A percentile compares a stretch with the other conserved stretches of the same genome.
Conservation (phyloP, 2,329 filamentous ascomycete species). For the Penicillium sp. region DNA sequence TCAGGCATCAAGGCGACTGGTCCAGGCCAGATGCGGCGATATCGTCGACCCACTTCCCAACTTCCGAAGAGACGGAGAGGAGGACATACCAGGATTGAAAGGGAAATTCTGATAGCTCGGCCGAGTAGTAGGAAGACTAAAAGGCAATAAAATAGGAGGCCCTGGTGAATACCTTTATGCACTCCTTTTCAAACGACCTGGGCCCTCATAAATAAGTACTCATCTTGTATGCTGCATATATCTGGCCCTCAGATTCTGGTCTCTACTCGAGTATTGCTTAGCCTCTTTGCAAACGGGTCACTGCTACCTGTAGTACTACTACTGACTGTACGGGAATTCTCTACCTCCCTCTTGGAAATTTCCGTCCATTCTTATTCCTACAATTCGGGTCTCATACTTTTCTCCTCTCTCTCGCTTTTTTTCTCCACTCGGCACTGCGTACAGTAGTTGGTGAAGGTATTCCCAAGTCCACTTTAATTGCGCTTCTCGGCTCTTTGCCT, state of each 20-base stretch:
- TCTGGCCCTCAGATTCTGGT: neutral
- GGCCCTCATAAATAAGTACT: neutral
- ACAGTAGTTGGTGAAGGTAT: neutral
- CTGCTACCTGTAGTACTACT: slow-evolving; percentile 5
- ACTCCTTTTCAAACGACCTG: slow-evolving; percentile 2
- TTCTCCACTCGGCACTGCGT: slow-evolving; percentile 1
- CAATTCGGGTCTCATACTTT: neutral
- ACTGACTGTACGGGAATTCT: neutral
- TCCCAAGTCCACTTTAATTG: slow-evolving; percentile 6
- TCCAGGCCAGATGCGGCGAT: slow-evolving; percentile 4
- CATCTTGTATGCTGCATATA: no score
- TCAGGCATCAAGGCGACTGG: neutral
- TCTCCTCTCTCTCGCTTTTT: slow-evolving; percentile 5
- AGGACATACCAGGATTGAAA: no score
- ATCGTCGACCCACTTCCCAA: neutral
- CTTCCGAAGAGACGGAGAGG: neutral
- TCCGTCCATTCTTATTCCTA: neutral
- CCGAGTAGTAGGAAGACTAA: neutral
- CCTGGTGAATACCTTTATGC: neutral
- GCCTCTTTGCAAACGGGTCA: slow-evolving; percentile 7
- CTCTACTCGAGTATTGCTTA: neutral
- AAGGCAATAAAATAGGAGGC: no score
- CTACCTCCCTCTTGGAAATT: neutral
- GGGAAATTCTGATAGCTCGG: neutral
- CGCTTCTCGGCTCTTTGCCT: slow-evolving; percentile 34